A percentile compares a stretch with the other conserved stretches of the same genome.
These are phyloP conservation scores for Exophiala mesophila DNA, from an alignment of 2,329 filamentous ascomycete species.

Conservation along the genomic window DNA sequence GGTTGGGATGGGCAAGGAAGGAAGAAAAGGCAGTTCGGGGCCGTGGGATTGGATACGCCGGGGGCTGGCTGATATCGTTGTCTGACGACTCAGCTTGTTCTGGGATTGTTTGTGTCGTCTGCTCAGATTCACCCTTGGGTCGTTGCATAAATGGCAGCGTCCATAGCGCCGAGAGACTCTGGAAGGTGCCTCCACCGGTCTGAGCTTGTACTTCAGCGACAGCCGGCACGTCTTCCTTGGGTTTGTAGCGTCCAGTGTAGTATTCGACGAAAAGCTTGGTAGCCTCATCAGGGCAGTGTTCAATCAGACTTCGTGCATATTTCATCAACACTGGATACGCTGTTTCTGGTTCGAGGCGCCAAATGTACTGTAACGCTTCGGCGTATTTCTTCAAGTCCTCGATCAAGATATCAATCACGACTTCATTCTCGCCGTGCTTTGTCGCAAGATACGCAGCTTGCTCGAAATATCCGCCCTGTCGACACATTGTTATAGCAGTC, in stretches of 20 bases:
- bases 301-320: constrained; percentile 84
- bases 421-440: constrained; percentile 86
- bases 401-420: constrained; percentile 92
- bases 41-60: constrained; percentile 72
- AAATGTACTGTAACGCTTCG: constrained; percentile 87
- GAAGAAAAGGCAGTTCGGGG: constrained; percentile 90
- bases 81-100: constrained; percentile 29
- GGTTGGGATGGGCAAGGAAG: constrained; percentile 87
- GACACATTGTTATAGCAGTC: constrained; percentile 94
- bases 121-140: constrained; percentile 51
- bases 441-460: constrained; percentile 94
- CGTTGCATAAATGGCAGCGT: constrained; percentile 80
- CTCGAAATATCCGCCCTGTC: constrained; percentile 93
- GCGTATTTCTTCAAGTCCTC: constrained; percentile 89
- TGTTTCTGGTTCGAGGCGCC: constrained; percentile 73
- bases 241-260: constrained; percentile 78
- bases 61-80: constrained; percentile 18
- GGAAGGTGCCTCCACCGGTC: constrained; percentile 68
- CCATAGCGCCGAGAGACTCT: constrained; percentile 77
- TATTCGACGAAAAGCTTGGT: constrained; percentile 91
- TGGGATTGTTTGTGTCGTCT: constrained; percentile 46
- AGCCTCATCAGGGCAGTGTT: constrained; percentile 75
- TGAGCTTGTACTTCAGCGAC: constrained; percentile 43
- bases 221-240: constrained; percentile 60
- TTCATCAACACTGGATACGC: constrained; percentile 90